Conservation (phyloP, 345 rosid species). For the Lepidium africanum region DNA sequence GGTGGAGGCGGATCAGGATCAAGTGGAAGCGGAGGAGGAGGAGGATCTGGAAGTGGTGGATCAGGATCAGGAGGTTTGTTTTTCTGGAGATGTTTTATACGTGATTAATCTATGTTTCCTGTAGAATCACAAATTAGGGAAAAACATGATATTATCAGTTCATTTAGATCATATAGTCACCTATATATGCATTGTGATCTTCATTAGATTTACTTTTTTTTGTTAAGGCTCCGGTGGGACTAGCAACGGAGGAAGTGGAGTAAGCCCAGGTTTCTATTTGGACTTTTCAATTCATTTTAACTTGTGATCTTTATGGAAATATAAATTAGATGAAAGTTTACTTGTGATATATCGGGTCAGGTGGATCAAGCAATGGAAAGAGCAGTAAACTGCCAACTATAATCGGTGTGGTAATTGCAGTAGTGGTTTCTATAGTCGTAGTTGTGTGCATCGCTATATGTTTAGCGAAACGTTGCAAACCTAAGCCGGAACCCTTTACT, state of each 20-base stretch:
- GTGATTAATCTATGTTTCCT: not conserved
- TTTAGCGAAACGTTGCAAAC: not conserved
- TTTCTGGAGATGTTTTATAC: not conserved
- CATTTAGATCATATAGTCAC: too few relatives aligned
- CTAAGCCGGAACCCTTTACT: not conserved
- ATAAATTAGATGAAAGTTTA: not conserved
- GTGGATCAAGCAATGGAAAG: not conserved
- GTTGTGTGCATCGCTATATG: not conserved
- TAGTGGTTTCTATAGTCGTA: not conserved
- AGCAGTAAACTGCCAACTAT: slow-evolving; percentile 4
- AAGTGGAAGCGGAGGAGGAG: not conserved
- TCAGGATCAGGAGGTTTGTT: slow-evolving; percentile 1
- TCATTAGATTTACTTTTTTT: too few relatives aligned
- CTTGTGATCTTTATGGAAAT: not conserved
- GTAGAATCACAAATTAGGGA: too few relatives aligned
- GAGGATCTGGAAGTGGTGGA: not conserved
- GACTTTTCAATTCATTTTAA: not conserved
- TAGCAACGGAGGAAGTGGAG: not conserved
- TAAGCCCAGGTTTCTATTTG: not conserved
- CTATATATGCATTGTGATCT: too few relatives aligned
- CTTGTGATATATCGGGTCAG: not conserved
- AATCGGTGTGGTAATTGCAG: not conserved
- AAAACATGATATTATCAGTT: too few relatives aligned
- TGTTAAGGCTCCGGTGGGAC: not conserved
- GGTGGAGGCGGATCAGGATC: not conserved